Percentiles rank a stretch among this genome's conserved stretches.
phyloP scores from a whole-genome alignment of 768 basidiomycete genomes.

The Harrya chromipes region DNA sequence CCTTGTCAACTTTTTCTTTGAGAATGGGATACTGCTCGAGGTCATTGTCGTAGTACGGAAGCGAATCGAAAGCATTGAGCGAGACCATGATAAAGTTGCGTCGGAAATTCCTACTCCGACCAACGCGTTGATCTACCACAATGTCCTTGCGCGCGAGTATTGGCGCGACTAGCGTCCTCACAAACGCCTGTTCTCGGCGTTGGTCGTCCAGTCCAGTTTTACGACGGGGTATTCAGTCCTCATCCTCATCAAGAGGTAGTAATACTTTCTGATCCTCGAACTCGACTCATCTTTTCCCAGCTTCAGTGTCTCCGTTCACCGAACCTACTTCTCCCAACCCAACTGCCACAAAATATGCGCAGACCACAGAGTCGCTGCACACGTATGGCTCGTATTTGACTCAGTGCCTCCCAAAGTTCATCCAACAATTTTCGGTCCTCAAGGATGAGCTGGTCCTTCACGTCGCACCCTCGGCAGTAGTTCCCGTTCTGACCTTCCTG shows the following conservation, averaged over 20 bases:
- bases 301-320: slow-evolving; percentile 75
- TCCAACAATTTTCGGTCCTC: slow-evolving; percentile 96
- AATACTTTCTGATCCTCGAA: not conserved
- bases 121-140: not conserved
- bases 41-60: slow-evolving; percentile 95
- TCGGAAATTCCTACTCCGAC: slow-evolving; percentile 30
- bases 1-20: slow-evolving; percentile 72
- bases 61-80: slow-evolving; percentile 60
- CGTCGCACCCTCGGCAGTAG: slow-evolving; percentile 72
- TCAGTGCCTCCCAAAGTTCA: slow-evolving; percentile 92
- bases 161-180: slow-evolving; percentile 43
- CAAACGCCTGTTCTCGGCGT: slow-evolving; percentile 37
- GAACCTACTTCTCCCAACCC: slow-evolving; percentile 92
- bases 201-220: slow-evolving; percentile 22
- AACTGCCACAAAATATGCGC: slow-evolving; percentile 64
- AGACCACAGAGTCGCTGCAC: slow-evolving; percentile 77
- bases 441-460: slow-evolving; percentile 95
- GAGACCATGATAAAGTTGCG: slow-evolving; percentile 26
- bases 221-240: slow-evolving; percentile 47
- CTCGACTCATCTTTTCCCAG: slow-evolving; percentile 32
- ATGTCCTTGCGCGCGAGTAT: slow-evolving; percentile 49
- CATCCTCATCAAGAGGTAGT: slow-evolving; percentile 47
- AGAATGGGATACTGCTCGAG: slow-evolving; percentile 71
- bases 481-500: slow-evolving; percentile 87
- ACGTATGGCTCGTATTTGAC: slow-evolving; percentile 90